Conservation (phyloP, 2,329 filamentous ascomycete species). For the Pseudopyricularia cyperi region DNA sequence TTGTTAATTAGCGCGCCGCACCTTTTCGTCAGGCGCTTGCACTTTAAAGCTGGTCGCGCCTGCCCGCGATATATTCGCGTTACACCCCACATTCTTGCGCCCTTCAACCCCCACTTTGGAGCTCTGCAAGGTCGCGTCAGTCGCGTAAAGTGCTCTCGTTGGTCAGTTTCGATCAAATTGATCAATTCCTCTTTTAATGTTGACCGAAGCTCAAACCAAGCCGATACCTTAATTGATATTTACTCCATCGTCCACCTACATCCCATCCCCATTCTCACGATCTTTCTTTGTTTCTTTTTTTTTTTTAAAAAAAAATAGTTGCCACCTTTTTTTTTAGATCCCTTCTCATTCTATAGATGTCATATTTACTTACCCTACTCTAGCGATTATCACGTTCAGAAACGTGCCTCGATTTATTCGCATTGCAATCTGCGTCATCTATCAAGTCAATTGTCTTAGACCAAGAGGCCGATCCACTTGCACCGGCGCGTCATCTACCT, state of each 20-base stretch:
- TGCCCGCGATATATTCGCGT: not conserved
- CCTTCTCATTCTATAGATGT: too few species aligned
- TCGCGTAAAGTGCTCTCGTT: not conserved
- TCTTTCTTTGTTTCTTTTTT: slow-evolving; percentile 6
- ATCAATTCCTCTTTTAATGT: not conserved
- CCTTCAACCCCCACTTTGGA: too few species aligned
- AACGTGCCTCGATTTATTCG: too few species aligned
- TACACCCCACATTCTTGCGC: too few species aligned
- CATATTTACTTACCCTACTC: too few species aligned
- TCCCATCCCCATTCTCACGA: not conserved
- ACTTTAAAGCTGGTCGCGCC: not conserved
- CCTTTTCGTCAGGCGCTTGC: too few species aligned
- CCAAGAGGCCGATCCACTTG: not conserved
- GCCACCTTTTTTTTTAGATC: not conserved
- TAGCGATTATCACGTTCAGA: too few species aligned
- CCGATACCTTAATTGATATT: not conserved
- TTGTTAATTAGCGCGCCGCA: too few species aligned
- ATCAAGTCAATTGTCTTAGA: not conserved
- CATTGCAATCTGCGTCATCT: not conserved
- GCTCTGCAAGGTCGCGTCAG: not conserved
- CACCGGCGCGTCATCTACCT: not conserved
- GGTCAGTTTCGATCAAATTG: too few species aligned
- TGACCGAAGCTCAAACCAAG: not conserved
- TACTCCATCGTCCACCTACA: not conserved
- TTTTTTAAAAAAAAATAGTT: not conserved